phyloP scores from a whole-genome alignment of 768 basidiomycete genomes.

The Lentinus tigrinus region DNA sequence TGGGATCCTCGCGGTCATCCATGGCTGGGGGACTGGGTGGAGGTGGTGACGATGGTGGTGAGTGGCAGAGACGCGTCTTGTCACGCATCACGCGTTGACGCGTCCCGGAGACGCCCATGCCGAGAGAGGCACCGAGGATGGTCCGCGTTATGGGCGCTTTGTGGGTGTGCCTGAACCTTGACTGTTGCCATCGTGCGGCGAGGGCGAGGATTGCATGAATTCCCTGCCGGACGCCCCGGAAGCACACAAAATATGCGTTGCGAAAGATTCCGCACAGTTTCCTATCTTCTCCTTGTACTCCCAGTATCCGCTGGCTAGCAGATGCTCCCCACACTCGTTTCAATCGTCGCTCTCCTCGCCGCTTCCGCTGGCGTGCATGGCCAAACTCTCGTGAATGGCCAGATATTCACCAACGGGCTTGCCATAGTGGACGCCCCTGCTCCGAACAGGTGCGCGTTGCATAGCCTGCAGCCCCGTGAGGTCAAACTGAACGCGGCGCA shows the following conservation, averaged over 20 bases:
- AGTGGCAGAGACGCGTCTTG: conserved; percentile 23
- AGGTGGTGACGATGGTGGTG: conserved; percentile 8
- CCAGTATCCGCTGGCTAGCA: neutral
- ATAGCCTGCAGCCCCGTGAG: neutral
- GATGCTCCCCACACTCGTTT: conserved; percentile 24
- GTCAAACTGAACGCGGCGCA: neutral
- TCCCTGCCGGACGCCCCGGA: neutral
- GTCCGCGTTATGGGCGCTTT: neutral
- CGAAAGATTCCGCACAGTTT: neutral
- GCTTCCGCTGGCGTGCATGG: conserved; percentile 8
- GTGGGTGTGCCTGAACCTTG: conserved; percentile 4
- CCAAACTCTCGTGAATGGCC: conserved; percentile 28
- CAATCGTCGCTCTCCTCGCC: conserved; percentile 11
- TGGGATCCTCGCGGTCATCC: conserved; percentile 68
- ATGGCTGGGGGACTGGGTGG: conserved; percentile 34
- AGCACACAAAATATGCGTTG: neutral
- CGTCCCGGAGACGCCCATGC: neutral
- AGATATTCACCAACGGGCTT: conserved; percentile 32
- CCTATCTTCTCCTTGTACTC: neutral
- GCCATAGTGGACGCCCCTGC: conserved; percentile 34
- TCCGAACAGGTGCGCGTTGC: conserved; percentile 23
- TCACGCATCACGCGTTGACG: conserved; percentile 18
- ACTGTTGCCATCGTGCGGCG: conserved; percentile 6
- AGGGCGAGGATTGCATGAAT: neutral
- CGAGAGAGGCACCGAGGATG: conserved; percentile 7